phyloP scores from a whole-genome alignment of 306 rosid genomes.

The Purshia tridentata region DNA sequence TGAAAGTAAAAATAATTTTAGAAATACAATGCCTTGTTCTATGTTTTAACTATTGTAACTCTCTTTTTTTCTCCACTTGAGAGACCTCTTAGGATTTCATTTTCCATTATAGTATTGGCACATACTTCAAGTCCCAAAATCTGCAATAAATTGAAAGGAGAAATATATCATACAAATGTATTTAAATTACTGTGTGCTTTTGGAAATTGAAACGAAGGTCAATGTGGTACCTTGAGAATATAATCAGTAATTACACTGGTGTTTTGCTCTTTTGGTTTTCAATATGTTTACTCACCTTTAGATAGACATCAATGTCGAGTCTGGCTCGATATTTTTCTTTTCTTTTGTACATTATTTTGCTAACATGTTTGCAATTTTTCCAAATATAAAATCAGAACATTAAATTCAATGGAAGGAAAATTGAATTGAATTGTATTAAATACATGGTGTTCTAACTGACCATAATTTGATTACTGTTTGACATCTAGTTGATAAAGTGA shows the following conservation, averaged over 20 bases:
- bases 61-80: slow-evolving; percentile 89
- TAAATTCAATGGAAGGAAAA: background rate
- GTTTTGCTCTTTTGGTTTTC: slow-evolving; percentile 58
- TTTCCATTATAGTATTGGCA: slow-evolving; percentile 89
- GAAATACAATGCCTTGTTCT: background rate
- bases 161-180: background rate
- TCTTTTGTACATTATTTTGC: slow-evolving; percentile 77
- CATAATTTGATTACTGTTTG: slow-evolving; percentile 67
- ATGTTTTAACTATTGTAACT: slow-evolving; percentile 73
- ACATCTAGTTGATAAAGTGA: slow-evolving; percentile 84
- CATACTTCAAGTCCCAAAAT: slow-evolving; percentile 87
- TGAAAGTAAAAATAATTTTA: background rate
- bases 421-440: background rate
- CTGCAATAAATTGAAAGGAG: slow-evolving; percentile 36
- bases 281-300: slow-evolving; percentile 50
- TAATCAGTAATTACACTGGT: slow-evolving; percentile 77
- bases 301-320: slow-evolving; percentile 76
- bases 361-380: slow-evolving; percentile 55
- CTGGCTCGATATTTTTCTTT: slow-evolving; percentile 76
- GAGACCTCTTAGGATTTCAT: slow-evolving; percentile 81
- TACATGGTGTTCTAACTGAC: slow-evolving; percentile 25
- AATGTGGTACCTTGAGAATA: slow-evolving; percentile 65
- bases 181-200: background rate
- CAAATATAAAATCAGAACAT: slow-evolving; percentile 2
- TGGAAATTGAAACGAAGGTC: slow-evolving; percentile 2